These are phyloP conservation scores for Sisymbrium irio DNA, from an alignment of 345 rosid species.

Conservation along the genomic window DNA sequence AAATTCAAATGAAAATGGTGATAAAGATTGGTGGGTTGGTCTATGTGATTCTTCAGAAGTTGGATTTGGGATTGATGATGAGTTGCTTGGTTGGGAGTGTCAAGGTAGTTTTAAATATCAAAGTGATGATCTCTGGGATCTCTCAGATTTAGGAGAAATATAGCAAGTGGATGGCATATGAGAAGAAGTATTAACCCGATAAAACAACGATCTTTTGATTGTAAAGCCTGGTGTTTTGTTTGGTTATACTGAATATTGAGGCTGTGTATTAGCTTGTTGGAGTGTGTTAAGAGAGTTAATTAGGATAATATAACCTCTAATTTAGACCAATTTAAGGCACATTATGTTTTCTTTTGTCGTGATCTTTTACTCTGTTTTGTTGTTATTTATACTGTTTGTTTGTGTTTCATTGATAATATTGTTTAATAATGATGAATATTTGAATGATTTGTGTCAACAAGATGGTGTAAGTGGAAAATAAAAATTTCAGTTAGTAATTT, in stretches of 20 bases:
- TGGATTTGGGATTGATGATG: constrained; percentile 31
- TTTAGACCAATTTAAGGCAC: constrained; percentile 10
- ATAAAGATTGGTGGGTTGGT: constrained; percentile 24
- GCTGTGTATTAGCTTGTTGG: constrained; percentile 6
- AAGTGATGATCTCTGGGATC: constrained; percentile 31
- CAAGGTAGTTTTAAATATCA: constrained; percentile 18
- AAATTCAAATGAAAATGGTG: constrained; percentile 27
- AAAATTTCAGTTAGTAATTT: no score
- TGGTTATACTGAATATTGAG: constrained; percentile 17
- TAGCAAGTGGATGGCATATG: constrained; percentile 3
- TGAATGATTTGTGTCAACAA: no score
- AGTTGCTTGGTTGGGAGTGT: constrained; percentile 44
- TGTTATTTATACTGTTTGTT: neutral
- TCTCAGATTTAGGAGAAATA: constrained; percentile 30
- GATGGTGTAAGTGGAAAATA: no score
- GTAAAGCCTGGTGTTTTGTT: constrained; percentile 23
- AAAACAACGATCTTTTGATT: constrained; percentile 7
- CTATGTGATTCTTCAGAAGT: constrained; percentile 16
- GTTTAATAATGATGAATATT: neutral
- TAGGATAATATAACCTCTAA: constrained; percentile 7
- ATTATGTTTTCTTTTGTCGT: neutral
- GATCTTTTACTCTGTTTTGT: neutral
- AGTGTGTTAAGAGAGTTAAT: neutral
- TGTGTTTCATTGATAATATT: neutral
- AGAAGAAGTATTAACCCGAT: neutral